Evolutionary conservation across 176 grass and related monocot genomes (phyloP).

Genomic region (Avena sativa): DNA sequence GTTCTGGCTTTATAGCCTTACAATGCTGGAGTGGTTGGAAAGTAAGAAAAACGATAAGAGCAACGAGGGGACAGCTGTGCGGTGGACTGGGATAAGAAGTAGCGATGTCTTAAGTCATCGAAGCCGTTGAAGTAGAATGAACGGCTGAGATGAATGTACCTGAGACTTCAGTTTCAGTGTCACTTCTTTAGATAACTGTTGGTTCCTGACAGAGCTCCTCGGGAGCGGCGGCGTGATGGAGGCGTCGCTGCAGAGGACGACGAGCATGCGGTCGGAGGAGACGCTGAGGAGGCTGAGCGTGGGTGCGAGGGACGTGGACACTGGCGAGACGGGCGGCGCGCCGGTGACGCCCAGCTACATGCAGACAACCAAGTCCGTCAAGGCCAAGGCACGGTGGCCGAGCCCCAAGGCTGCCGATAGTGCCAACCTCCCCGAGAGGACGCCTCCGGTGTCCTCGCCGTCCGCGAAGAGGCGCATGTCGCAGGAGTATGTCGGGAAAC

Average conservation of each 20-base stretch:
- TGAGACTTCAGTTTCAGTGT: too few relatives aligned
- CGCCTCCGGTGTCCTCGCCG: constrained; percentile 1
- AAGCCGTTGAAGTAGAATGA: too few relatives aligned
- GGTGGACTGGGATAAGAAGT: too few relatives aligned
- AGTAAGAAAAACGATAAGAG: too few relatives aligned
- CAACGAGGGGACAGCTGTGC: too few relatives aligned
- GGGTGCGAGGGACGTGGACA: constrained; percentile 38
- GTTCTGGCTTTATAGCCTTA: too few relatives aligned
- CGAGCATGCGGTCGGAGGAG: constrained; percentile 47
- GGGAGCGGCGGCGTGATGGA: constrained; percentile 4
- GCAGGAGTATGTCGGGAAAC: constrained; percentile 29
- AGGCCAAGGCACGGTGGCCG: constrained; percentile 53
- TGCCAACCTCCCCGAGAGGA: constrained; percentile 1
- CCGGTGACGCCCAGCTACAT: constrained; percentile 76
- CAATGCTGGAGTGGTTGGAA: too few relatives aligned
- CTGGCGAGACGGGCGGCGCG: neutral
- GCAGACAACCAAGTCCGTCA: constrained; percentile 64
- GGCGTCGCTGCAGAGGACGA: constrained; percentile 38
- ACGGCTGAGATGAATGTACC: too few relatives aligned
- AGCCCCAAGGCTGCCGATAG: constrained; percentile 33
- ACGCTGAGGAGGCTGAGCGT: constrained; percentile 36
- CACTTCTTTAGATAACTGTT: neutral
- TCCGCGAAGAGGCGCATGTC: constrained; percentile 60
- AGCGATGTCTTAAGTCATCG: too few relatives aligned
- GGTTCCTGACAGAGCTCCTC: neutral